A percentile compares a stretch with the other conserved stretches of the same genome.
These are phyloP conservation scores for Globisporangium parvum DNA, from an alignment of 352 stramenopile genomes.

Conservation along the genomic window DNA sequence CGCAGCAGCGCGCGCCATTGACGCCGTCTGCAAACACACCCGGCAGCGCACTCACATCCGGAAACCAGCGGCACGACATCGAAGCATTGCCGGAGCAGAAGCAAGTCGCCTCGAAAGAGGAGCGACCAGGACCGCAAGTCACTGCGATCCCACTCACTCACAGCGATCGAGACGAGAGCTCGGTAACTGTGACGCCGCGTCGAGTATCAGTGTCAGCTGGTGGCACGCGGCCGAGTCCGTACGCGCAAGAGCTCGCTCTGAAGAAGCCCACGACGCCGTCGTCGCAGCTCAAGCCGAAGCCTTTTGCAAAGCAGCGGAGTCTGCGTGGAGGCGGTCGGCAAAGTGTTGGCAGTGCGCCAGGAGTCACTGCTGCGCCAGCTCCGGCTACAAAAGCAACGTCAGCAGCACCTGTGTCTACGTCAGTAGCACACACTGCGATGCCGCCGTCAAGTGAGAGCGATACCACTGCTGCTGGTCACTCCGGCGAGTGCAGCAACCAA, in stretches of 20 bases:
- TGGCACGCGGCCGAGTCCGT: constrained; percentile 8
- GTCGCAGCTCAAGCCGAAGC: constrained; percentile 1
- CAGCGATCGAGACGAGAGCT: background rate
- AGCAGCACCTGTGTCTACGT: background rate
- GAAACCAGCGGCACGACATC: constrained; percentile 2
- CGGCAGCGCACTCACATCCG: background rate
- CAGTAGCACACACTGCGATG: background rate
- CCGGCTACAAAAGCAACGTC: too few relatives aligned
- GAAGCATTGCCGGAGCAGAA: background rate
- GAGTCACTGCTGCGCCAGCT: too few relatives aligned
- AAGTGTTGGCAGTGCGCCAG: constrained; percentile 86
- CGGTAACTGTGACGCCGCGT: background rate
- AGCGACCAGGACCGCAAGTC: background rate
- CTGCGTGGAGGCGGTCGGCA: constrained; percentile 72
- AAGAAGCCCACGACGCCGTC: constrained; percentile 9
- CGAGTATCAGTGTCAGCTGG: constrained; percentile 8
- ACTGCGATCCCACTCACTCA: background rate
- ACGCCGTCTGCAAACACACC: background rate
- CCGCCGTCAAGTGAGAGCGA: too few relatives aligned
- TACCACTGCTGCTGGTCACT: too few relatives aligned
- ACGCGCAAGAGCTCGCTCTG: constrained; percentile 8
- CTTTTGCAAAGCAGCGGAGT: constrained; percentile 6
- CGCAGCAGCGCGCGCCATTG: background rate
- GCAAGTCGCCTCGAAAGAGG: background rate
- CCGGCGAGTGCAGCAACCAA: constrained; percentile 8